Percentiles rank a stretch among this genome's conserved stretches.
These are phyloP conservation scores for Fremontodendron californicum DNA, from an alignment of 345 rosid species.

Conservation along the genomic window DNA sequence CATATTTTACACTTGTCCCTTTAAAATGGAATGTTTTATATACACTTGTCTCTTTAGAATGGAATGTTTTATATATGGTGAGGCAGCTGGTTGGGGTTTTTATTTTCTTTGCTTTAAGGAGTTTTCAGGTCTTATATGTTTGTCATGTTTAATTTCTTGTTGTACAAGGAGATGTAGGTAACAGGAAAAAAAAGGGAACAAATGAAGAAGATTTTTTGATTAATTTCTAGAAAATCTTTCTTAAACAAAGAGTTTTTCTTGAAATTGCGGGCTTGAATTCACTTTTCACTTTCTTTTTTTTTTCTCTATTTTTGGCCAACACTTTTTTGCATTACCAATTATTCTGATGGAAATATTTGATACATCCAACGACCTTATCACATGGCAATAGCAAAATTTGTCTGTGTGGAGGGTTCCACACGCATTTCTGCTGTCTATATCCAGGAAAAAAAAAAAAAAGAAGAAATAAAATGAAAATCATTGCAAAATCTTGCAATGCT, in stretches of 20 bases:
- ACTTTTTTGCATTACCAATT: not conserved
- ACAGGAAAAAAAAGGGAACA: not conserved
- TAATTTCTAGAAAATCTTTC: not conserved
- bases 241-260: not conserved
- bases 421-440: not conserved
- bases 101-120: not conserved
- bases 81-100: not conserved
- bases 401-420: constrained; percentile 1
- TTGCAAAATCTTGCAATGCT: not conserved
- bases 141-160: not conserved
- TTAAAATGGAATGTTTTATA: too few species aligned
- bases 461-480: not conserved
- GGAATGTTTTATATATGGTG: not conserved
- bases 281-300: not conserved
- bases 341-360: not conserved
- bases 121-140: not conserved
- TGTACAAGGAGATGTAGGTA: not conserved
- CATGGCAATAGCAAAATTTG: not conserved
- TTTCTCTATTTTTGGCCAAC: not conserved
- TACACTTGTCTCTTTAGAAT: not conserved
- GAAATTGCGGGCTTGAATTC: not conserved
- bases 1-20: too few species aligned
- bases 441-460: not conserved
- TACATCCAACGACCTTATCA: not conserved
- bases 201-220: not conserved